phyloP scores from a whole-genome alignment of 495 filamentous ascomycete species.

The Penicillium daleae region DNA sequence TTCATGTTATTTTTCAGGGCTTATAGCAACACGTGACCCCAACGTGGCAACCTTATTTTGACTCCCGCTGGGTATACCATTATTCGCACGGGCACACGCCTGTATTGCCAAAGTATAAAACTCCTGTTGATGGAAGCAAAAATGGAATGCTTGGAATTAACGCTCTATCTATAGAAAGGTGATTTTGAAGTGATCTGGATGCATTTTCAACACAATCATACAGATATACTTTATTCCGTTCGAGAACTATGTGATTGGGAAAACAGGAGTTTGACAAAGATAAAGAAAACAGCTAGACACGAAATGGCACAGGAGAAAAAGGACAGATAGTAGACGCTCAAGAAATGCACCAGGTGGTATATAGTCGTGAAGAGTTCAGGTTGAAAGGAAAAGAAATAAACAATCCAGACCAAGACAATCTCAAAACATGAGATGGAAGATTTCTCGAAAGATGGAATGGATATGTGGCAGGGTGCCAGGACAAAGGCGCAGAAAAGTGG shows the following conservation, averaged over 20 bases:
- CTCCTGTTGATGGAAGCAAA: too few relatives aligned
- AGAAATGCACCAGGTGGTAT: constrained; percentile 35
- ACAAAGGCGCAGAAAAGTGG: constrained; percentile 1
- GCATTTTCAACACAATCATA: constrained; percentile 18
- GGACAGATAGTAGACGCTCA: constrained; percentile 23
- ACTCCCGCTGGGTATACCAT: neutral
- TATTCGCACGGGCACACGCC: neutral
- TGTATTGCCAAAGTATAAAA: too few relatives aligned
- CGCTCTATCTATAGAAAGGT: neutral
- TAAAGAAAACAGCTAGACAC: constrained; percentile 12
- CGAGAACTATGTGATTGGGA: constrained; percentile 14
- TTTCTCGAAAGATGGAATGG: neutral
- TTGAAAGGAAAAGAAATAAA: constrained; percentile 23
- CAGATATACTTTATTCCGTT: constrained; percentile 18
- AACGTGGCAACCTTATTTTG: neutral
- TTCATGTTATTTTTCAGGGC: neutral
- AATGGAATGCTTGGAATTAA: neutral
- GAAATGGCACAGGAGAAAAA: constrained; percentile 16
- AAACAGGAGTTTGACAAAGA: constrained; percentile 12
- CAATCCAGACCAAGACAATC: neutral
- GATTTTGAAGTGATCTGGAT: constrained; percentile 12
- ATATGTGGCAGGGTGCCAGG: constrained; percentile 1
- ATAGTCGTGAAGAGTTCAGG: constrained; percentile 27
- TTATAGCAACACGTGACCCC: constrained; percentile 1
- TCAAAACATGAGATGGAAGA: neutral